Base-by-base conservation (phyloP, 1,284 basidiomycete species). In the Boletus semigastroideus region DNA sequence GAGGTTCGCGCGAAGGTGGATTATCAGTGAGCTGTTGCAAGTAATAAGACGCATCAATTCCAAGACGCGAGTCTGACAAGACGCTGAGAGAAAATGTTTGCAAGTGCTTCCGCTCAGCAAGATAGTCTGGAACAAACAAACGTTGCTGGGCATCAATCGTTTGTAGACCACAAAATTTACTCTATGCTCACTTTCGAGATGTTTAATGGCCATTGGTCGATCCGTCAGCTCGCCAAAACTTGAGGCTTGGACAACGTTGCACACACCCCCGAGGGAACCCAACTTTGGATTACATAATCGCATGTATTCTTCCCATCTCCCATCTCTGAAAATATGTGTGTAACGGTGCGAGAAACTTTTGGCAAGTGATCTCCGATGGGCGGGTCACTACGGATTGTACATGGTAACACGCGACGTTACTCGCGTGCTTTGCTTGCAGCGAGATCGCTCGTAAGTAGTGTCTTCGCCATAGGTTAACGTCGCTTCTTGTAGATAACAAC, bases 31-130 rank as follows among this genome's bases (percentile, higher is more conserved):
- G 79, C 50, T 81, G 78, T 48, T 87, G 81, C 42, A 99, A 80
- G 73, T 98, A 99, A 72, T 90, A 86, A 14, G 91, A 87, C 8
- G 94, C 92, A 78, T 99, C 97, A 68, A 99, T 98, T 44, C 96
- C 96, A 27, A 99, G 86, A 48, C 97, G 89, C 48, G 95, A 93
- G 70, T 97, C 93, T 43, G 90, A 83, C 49, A 99, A 80, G 7
- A 89, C 84, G 54, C 82, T 85, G 49, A 99, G 82, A 25, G 92
- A 86, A 48, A 90, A 84, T 43, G 86, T 87, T 72, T 92, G 87
- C 55, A 90, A 72, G 64, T 96, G 88, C 73, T 94, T 92, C 69
- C 91, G 86, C 75, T 96, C 93, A 30, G 80, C 72, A 61, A 98
- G 79, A 69, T 92, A 92, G 68, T 80, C 92, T 95, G 70, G 31